Percentiles rank a stretch among this genome's conserved stretches.
Conservation (phyloP, 495 filamentous ascomycete species). For the Delitschia confertaspora region DNA sequence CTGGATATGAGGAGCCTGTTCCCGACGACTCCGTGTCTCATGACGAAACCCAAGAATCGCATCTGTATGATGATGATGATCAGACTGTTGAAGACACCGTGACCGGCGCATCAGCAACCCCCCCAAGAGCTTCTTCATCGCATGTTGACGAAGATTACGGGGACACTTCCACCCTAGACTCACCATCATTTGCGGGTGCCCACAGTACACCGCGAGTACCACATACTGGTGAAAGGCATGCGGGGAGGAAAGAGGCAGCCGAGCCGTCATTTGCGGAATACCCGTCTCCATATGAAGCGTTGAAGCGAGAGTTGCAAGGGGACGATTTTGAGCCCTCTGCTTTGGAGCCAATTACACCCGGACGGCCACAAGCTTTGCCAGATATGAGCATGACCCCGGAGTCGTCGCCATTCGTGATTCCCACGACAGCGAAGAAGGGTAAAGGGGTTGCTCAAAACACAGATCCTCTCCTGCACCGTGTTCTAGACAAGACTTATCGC, state of each 20-base stretch:
- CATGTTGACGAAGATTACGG: constrained; percentile 34
- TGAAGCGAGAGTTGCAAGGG: constrained; percentile 47
- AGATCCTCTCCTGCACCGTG: constrained; percentile 74
- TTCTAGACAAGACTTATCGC: constrained; percentile 89
- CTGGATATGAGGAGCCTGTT: constrained; percentile 79
- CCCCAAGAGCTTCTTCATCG: constrained; percentile 26
- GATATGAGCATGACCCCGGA: constrained; percentile 48
- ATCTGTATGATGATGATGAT: constrained; percentile 41
- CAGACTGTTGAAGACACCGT: constrained; percentile 30
- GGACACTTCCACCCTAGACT: constrained; percentile 47
- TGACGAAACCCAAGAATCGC: constrained; percentile 38
- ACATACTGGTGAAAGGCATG: constrained; percentile 27
- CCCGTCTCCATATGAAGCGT: constrained; percentile 58
- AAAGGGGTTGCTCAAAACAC: constrained; percentile 32
- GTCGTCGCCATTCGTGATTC: constrained; percentile 34
- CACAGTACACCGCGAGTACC: constrained; percentile 33
- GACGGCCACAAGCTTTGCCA: constrained; percentile 39
- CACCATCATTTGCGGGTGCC: constrained; percentile 40
- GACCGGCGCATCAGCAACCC: constrained; percentile 26
- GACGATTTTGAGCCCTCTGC: constrained; percentile 30
- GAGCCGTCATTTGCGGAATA: constrained; percentile 49
- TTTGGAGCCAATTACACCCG: constrained; percentile 34
- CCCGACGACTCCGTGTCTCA: constrained; percentile 43
- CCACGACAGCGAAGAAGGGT: constrained; percentile 22
- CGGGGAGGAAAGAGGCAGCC: constrained; percentile 31